Conservation (phyloP, 192 early-diverging fungal genomes). For the Entophlyctis luteolus region DNA sequence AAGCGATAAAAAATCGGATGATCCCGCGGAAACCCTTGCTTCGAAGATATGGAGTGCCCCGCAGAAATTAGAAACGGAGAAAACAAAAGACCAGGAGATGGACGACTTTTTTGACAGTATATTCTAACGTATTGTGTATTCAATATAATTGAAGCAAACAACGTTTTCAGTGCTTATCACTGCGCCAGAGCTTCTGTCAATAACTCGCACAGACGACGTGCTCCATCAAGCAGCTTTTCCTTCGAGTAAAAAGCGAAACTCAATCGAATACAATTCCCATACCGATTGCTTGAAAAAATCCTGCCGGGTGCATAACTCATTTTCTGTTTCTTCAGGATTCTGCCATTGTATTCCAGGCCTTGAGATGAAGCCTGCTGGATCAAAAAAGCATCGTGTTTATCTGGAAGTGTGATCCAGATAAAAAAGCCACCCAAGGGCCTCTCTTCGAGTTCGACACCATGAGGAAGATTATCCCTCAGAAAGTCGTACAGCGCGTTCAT, state of each 20-base stretch:
- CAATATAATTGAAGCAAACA: not conserved
- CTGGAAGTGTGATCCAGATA: conserved; percentile 36
- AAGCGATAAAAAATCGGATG: conserved; percentile 19
- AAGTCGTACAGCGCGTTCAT: conserved; percentile 12
- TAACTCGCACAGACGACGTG: conserved; percentile 33
- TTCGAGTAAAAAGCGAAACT: conserved; percentile 37
- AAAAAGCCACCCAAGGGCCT: conserved; percentile 44
- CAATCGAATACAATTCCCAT: conserved; percentile 35
- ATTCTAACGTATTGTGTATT: conserved; percentile 43
- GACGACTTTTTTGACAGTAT: conserved; percentile 63
- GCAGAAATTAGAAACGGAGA: conserved; percentile 24
- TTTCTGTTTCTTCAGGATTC: conserved; percentile 7
- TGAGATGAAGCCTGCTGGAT: not conserved
- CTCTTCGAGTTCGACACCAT: not conserved
- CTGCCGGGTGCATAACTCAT: conserved; percentile 41
- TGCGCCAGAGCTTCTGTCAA: not conserved
- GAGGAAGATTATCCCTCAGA: conserved; percentile 25
- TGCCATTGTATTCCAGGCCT: not conserved
- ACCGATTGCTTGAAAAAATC: conserved; percentile 4
- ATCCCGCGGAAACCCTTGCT: conserved; percentile 33
- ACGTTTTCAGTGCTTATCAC: not conserved
- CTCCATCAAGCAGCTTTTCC: conserved; percentile 29
- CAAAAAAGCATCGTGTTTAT: conserved; percentile 11
- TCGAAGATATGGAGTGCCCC: conserved; percentile 13
- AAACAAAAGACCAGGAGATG: conserved; percentile 56